These are phyloP conservation scores for Coemansia sp. DNA, from an alignment of 192 early-diverging fungal genomes.

Conservation along the genomic window DNA sequence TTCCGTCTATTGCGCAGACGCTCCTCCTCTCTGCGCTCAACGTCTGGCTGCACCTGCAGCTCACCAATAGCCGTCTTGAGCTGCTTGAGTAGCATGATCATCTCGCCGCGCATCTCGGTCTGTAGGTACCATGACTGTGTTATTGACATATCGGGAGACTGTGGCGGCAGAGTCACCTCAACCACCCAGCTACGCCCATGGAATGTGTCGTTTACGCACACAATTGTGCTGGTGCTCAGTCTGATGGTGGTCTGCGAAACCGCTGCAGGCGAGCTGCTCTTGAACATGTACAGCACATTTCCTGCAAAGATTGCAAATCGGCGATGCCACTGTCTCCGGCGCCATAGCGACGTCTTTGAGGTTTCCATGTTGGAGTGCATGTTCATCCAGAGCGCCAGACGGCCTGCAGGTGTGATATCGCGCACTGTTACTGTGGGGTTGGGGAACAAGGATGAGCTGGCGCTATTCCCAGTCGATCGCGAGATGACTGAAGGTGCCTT, in stretches of 20 bases:
- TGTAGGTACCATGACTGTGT: constrained; percentile 51
- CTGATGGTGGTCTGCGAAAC: constrained; percentile 34
- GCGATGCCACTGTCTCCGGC: constrained; percentile 54
- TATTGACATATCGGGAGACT: neutral
- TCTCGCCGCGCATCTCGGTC: constrained; percentile 49
- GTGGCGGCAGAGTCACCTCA: constrained; percentile 37
- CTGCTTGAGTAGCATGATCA: constrained; percentile 52
- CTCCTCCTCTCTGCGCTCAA: constrained; percentile 48
- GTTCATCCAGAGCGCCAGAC: constrained; percentile 48
- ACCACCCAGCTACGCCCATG: constrained; percentile 50
- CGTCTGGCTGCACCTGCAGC: constrained; percentile 49
- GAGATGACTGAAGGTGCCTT: constrained; percentile 19
- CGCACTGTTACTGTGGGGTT: constrained; percentile 33
- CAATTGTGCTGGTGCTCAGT: constrained; percentile 36
- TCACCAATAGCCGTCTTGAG: constrained; percentile 45
- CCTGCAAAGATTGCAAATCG: constrained; percentile 51
- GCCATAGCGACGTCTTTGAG: constrained; percentile 35
- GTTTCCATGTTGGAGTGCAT: constrained; percentile 31
- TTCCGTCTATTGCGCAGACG: constrained; percentile 39
- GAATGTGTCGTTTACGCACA: constrained; percentile 54
- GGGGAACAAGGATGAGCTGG: constrained; percentile 7
- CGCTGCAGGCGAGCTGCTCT: constrained; percentile 47
- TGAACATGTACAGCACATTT: constrained; percentile 51
- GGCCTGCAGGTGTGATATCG: constrained; percentile 51
- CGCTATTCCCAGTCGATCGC: constrained; percentile 17